Evolutionary conservation across 495 filamentous ascomycete genomes (phyloP), one percentile per base, ranked within the genome.

Genomic region (Neurospora intermedia): DNA sequence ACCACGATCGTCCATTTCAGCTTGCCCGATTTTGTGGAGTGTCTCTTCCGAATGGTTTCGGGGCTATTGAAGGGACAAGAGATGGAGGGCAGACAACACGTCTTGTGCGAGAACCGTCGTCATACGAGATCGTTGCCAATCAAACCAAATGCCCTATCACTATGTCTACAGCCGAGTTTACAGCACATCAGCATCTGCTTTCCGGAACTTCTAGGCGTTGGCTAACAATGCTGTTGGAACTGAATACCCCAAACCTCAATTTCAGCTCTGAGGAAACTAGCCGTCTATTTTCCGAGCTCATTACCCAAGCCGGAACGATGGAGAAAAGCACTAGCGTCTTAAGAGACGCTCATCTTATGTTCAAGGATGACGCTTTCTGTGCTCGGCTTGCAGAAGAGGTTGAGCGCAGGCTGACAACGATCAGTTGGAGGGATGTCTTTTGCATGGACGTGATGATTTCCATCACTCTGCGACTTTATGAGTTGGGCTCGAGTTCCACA

Each of bases 401-500:
- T 7, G 73, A 81, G 3, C 69, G 75, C 8, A 83, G 85, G 4
- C 74, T 89, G 0, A 69, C 77, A 0, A 77, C 42, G 27, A 82
- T 90, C 1, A 90, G 87, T 70, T 90, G 85, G 87, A 80, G 88
- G 31, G 88, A 90, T 59, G 74, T 74, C 1, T 74, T 84, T 59
- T 77, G 79, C 9, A 87, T 89, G 85, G 82, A 85, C 11, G 78
- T 82, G 4, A 73, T 88, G 0, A 81, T 88, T 45, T 83, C 84
- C 0, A 73, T 89, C 6, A 70, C 69, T 9, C 75, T 86, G 15
- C 74, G 81, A 71, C 4, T 86, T 1, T 70, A 66, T 46, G 38
- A 73, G 71, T 70, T 79, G 66, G 35, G 59, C 77, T 13, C 72
- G 74, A 2, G 59, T 43, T 4, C 69, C 43, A 16, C 59, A 66